These are phyloP conservation scores for Aphanomyces cochlioides DNA, from an alignment of 352 stramenopile genomes.

Conservation along the genomic window DNA sequence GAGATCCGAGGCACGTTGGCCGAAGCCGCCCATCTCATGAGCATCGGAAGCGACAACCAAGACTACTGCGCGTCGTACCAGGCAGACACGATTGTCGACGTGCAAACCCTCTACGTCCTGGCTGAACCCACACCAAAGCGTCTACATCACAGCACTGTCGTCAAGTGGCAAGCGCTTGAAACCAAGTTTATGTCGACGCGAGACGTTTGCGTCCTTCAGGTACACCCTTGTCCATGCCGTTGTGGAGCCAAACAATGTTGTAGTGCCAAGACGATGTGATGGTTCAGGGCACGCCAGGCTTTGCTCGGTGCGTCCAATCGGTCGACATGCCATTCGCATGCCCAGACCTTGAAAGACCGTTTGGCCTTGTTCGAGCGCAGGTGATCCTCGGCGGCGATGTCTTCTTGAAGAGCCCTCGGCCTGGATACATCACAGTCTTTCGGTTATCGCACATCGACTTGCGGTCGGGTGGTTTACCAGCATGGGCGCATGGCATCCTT, in stretches of 20 bases:
- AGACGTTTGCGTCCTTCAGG: slow-evolving; percentile 65
- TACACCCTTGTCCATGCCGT: background rate
- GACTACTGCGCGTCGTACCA: background rate
- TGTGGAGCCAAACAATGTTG: background rate
- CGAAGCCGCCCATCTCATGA: background rate
- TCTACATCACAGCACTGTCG: slow-evolving; percentile 65
- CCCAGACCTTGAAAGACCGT: background rate
- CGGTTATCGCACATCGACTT: background rate
- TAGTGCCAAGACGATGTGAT: background rate
- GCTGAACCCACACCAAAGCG: slow-evolving; percentile 56
- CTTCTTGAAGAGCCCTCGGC: background rate
- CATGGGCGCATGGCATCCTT: background rate
- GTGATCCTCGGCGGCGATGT: background rate
- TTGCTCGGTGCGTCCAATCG: background rate
- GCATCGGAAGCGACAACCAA: background rate
- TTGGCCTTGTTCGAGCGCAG: background rate
- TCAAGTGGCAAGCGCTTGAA: slow-evolving; percentile 76
- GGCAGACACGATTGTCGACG: slow-evolving; percentile 51
- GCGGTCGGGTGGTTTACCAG: background rate
- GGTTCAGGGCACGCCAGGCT: background rate
- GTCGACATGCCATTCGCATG: background rate
- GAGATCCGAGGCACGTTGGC: background rate
- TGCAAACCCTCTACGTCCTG: slow-evolving; percentile 66
- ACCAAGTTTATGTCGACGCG: slow-evolving; percentile 68
- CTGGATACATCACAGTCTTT: background rate